Conservation (phyloP, 805 yeast genomes). For the Starmerella stellata region DNA sequence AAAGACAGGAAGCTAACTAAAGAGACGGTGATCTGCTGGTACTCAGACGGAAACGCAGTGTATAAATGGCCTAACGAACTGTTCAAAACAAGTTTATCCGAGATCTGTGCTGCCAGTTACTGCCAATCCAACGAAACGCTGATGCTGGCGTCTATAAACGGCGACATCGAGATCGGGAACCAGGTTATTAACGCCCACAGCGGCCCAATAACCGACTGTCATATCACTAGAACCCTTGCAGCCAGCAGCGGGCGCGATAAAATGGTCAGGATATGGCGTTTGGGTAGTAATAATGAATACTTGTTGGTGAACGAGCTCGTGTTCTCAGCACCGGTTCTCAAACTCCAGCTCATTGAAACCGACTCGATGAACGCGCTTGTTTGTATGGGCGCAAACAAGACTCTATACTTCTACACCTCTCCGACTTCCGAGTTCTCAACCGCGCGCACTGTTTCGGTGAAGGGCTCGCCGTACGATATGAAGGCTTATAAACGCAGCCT, state of each 20-base stretch:
- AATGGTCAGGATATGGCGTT: slow-evolving; percentile 13
- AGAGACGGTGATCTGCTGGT: slow-evolving; percentile 6
- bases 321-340: slow-evolving; percentile 10
- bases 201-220: slow-evolving; percentile 15
- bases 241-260: slow-evolving; percentile 15
- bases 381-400: slow-evolving; percentile 41
- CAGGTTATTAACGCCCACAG: slow-evolving; percentile 11
- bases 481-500: slow-evolving; percentile 4
- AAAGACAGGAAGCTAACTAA: not conserved
- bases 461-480: slow-evolving; percentile 34
- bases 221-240: slow-evolving; percentile 1
- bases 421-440: slow-evolving; percentile 19
- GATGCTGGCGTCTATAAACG: slow-evolving; percentile 8
- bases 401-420: slow-evolving; percentile 36
- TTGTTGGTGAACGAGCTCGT: slow-evolving; percentile 36
- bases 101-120: slow-evolving; percentile 3
- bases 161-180: slow-evolving; percentile 5
- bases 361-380: slow-evolving; percentile 20
- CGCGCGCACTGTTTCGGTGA: slow-evolving; percentile 34
- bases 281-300: slow-evolving; percentile 25
- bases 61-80: slow-evolving; percentile 4
- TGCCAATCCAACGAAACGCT: not conserved
- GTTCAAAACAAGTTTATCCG: not conserved
- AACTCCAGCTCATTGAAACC: slow-evolving; percentile 9
- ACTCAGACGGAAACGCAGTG: slow-evolving; percentile 1